Evolutionary conservation across 208 protist genomes (phyloP).

Genomic region (Porcisia deanei): DNA sequence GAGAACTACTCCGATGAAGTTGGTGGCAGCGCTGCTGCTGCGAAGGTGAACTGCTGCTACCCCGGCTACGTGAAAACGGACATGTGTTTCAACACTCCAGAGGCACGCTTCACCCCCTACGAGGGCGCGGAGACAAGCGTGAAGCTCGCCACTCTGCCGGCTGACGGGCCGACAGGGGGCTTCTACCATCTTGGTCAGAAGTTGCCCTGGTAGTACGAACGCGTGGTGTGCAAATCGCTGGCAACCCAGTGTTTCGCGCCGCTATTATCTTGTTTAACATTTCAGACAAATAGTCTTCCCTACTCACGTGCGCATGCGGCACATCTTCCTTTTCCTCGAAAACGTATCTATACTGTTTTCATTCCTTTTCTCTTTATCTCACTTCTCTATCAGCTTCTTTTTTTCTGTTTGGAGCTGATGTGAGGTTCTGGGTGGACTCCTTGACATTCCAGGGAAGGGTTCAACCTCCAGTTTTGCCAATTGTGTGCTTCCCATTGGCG

Average conservation of each 20-base stretch:
- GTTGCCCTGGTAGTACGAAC: slow-evolving; percentile 61
- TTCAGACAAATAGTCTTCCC: not conserved
- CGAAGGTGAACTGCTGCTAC: slow-evolving; percentile 77
- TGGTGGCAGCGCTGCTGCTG: slow-evolving; percentile 48
- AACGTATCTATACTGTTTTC: slow-evolving; percentile 12
- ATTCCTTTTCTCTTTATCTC: not conserved
- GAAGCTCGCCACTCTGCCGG: slow-evolving; percentile 71
- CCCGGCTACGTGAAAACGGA: slow-evolving; percentile 84
- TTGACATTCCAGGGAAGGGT: not conserved
- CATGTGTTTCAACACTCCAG: slow-evolving; percentile 61
- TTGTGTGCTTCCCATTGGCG: not conserved
- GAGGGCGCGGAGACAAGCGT: slow-evolving; percentile 82
- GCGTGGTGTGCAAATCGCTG: not conserved
- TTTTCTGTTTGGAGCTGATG: slow-evolving; percentile 13
- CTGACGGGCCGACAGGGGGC: slow-evolving; percentile 77
- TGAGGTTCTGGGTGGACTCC: not conserved
- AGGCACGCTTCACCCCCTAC: slow-evolving; percentile 49
- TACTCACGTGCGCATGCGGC: not conserved
- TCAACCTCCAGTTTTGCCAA: not conserved
- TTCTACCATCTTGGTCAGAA: slow-evolving; percentile 79
- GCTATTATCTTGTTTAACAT: not conserved
- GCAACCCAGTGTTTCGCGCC: not conserved
- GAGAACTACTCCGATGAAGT: slow-evolving; percentile 43
- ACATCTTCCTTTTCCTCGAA: not conserved
- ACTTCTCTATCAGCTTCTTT: slow-evolving; percentile 11